These are phyloP conservation scores for Candida ovalis DNA, from an alignment of 805 yeast genomes.

Conservation along the genomic window DNA sequence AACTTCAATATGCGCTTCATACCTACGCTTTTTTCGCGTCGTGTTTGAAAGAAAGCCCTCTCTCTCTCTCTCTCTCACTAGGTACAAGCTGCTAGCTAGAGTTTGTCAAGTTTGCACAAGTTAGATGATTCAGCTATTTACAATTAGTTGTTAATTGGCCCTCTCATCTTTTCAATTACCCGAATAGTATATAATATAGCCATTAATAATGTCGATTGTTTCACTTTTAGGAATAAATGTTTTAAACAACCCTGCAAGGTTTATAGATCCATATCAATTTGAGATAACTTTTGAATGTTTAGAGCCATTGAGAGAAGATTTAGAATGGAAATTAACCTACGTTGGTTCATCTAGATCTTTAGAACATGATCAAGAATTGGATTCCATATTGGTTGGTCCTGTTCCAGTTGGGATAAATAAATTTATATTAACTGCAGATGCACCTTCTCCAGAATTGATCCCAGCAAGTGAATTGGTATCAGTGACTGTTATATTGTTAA, in stretches of 20 bases:
- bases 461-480: conserved; percentile 95
- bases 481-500: conserved; percentile 88
- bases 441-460: conserved; percentile 92
- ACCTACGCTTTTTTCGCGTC: too few relatives aligned
- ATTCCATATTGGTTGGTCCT: conserved; percentile 96
- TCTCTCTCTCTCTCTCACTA: too few relatives aligned
- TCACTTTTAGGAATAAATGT: conserved; percentile 89
- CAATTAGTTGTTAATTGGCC: too few relatives aligned
- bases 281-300: conserved; percentile 97
- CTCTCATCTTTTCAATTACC: too few relatives aligned
- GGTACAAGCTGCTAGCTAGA: too few relatives aligned
- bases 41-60: too few relatives aligned
- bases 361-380: conserved; percentile 96
- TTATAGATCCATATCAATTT: conserved; percentile 89
- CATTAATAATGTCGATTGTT: conserved; percentile 74
- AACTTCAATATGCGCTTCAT: too few relatives aligned
- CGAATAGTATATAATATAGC: not conserved
- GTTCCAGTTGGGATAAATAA: conserved; percentile 97
- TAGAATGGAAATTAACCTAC: conserved; percentile 96
- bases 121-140: too few relatives aligned
- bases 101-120: too few relatives aligned
- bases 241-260: conserved; percentile 90
- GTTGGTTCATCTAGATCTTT: conserved; percentile 93
- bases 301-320: conserved; percentile 85
- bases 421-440: conserved; percentile 89